Conservation (phyloP, 495 filamentous ascomycete genomes). For the Hypoxylon fuscum region DNA sequence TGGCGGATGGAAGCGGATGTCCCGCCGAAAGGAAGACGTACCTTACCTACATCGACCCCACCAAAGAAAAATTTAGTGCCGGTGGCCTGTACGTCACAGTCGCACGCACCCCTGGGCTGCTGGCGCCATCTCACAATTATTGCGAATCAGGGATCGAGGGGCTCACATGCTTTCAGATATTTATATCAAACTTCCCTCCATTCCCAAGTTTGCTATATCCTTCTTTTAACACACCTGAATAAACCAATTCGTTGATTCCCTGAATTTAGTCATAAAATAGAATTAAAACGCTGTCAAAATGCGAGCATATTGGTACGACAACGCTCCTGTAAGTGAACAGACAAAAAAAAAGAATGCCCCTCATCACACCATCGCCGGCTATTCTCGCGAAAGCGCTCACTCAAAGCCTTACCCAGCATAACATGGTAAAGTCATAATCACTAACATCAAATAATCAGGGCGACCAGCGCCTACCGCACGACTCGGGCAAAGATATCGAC, state of each 20-base stretch:
- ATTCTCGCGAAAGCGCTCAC: constrained; percentile 23
- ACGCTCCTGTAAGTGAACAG: constrained; percentile 68
- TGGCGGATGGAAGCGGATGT: neutral
- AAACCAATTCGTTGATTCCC: neutral
- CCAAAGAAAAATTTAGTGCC: constrained; percentile 16
- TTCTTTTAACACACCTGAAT: neutral
- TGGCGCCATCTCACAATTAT: constrained; percentile 27
- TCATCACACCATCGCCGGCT: constrained; percentile 26
- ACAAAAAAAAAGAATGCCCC: constrained; percentile 12
- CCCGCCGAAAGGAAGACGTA: no score
- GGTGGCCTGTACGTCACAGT: constrained; percentile 24
- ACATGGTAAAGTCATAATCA: neutral
- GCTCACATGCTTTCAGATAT: constrained; percentile 13
- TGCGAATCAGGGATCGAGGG: constrained; percentile 1
- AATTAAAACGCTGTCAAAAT: constrained; percentile 54
- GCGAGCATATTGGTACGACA: constrained; percentile 87
- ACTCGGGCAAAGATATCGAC: constrained; percentile 74
- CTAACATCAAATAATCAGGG: constrained; percentile 61
- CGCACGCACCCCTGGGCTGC: constrained; percentile 18
- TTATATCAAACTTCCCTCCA: constrained; percentile 18
- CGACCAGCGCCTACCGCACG: constrained; percentile 91
- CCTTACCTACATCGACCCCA: constrained; percentile 15
- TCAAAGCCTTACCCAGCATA: neutral
- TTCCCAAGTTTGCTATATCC: neutral
- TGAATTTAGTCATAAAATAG: neutral